A percentile compares a stretch with the other conserved stretches of the same genome.
Conservation (phyloP, 139 green algal species). For the Volvox africanus region DNA sequence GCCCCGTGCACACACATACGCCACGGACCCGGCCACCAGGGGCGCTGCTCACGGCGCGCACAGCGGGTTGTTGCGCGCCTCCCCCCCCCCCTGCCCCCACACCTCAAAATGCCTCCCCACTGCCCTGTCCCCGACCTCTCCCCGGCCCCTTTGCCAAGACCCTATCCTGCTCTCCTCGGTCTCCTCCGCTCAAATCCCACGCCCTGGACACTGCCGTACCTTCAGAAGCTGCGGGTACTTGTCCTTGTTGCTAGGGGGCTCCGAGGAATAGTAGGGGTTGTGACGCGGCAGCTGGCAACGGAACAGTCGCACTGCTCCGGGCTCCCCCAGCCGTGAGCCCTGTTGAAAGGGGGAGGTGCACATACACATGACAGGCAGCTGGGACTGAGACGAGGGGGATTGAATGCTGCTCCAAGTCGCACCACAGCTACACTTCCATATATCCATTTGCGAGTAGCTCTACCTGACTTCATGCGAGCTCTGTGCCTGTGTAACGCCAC, state of each 20-base stretch:
- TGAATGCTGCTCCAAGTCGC: too few relatives aligned
- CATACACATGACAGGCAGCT: too few relatives aligned
- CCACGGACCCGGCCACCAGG: too few relatives aligned
- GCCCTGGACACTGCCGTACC: background rate
- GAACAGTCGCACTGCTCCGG: slow-evolving; percentile 77
- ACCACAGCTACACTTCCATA: too few relatives aligned
- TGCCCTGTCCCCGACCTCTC: background rate
- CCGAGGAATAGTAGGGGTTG: slow-evolving; percentile 82
- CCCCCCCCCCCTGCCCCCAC: background rate
- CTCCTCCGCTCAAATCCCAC: background rate
- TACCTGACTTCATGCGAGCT: too few relatives aligned
- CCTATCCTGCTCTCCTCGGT: too few relatives aligned
- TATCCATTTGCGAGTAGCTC: too few relatives aligned
- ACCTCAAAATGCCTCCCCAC: background rate
- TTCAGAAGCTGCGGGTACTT: slow-evolving; percentile 50
- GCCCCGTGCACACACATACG: too few relatives aligned
- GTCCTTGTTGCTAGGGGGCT: slow-evolving; percentile 66
- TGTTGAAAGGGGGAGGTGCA: slow-evolving; percentile 4
- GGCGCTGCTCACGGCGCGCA: too few relatives aligned
- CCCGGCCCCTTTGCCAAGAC: background rate
- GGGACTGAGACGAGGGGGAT: too few relatives aligned
- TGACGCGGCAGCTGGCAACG: slow-evolving; percentile 84
- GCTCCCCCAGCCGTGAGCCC: slow-evolving; percentile 64
- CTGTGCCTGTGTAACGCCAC: too few relatives aligned
- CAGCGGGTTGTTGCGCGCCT: too few relatives aligned